phyloP scores from a whole-genome alignment of 441 rosid genomes.

The Daphne laureola region DNA sequence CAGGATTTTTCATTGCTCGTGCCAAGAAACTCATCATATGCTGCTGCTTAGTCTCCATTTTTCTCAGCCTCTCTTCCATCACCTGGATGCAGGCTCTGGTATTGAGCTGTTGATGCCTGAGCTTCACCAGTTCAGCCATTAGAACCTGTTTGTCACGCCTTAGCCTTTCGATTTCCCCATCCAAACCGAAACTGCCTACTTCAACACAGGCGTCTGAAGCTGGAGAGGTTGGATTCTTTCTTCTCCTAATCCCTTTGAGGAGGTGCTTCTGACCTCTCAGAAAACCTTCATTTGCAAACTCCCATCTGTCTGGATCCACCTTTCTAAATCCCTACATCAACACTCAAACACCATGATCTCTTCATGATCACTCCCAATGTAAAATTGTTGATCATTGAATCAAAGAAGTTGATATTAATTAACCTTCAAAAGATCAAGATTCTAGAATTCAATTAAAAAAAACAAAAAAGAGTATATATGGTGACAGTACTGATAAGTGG shows the following conservation, averaged over 20 bases:
- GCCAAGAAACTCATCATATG: constrained; percentile 83
- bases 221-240: constrained; percentile 31
- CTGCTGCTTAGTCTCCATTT: constrained; percentile 60
- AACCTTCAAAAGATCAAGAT: constrained; percentile 1
- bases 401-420: background rate
- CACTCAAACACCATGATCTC: constrained; percentile 15
- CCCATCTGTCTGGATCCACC: constrained; percentile 91
- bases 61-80: constrained; percentile 63
- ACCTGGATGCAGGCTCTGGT: constrained; percentile 42
- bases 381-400: background rate
- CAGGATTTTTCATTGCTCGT: constrained; percentile 61
- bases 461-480: background rate
- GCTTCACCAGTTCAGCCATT: constrained; percentile 64
- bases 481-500: background rate
- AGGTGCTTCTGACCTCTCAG: constrained; percentile 80
- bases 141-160: constrained; percentile 65
- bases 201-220: constrained; percentile 57
- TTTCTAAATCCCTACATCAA: constrained; percentile 78
- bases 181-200: constrained; percentile 62
- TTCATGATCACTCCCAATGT: constrained; percentile 9
- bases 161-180: constrained; percentile 59
- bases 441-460: background rate
- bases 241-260: constrained; percentile 65
- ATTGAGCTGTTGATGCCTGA: constrained; percentile 71
- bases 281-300: constrained; percentile 88